A percentile compares a stretch with the other conserved stretches of the same genome.
These are phyloP conservation scores for Hypoxylon sp. DNA, from an alignment of 2,329 filamentous ascomycete genomes.

Conservation along the genomic window DNA sequence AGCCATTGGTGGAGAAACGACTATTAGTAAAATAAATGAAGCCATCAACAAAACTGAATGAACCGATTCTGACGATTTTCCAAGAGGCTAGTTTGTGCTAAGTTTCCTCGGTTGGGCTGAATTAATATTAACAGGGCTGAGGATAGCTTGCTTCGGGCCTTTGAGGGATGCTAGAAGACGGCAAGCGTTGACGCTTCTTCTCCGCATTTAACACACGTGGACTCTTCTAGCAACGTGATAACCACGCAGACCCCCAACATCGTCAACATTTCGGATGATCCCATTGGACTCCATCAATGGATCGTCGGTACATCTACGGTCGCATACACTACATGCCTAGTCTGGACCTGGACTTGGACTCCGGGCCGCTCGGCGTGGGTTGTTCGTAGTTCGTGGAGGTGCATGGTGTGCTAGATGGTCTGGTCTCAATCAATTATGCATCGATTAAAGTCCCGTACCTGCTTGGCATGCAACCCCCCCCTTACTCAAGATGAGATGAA, in stretches of 20 bases:
- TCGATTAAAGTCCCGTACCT: constrained; percentile 30
- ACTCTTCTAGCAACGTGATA: constrained; percentile 22
- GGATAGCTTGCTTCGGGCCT: constrained; percentile 16
- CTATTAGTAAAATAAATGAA: constrained; percentile 5
- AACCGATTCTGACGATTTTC: constrained; percentile 2
- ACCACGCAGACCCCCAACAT: constrained; percentile 8
- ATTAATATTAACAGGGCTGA: constrained; percentile 14
- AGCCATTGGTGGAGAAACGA: constrained; percentile 14
- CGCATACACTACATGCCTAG: constrained; percentile 12
- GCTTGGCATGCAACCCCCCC: constrained; percentile 34
- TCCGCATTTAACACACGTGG: constrained; percentile 27
- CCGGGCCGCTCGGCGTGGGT: constrained; percentile 19
- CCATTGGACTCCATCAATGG: constrained; percentile 19
- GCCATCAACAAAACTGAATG: constrained; percentile 7
- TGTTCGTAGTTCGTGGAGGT: constrained; percentile 19
- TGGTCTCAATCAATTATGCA: constrained; percentile 28
- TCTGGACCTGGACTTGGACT: constrained; percentile 11
- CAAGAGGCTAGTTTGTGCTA: not conserved
- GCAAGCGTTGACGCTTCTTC: constrained; percentile 3
- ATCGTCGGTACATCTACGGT: constrained; percentile 23
- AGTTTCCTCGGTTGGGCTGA: not conserved
- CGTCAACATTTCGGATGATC: constrained; percentile 8
- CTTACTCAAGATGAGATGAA: not conserved
- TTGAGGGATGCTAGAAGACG: not conserved
- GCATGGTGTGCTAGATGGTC: constrained; percentile 13